Evolutionary conservation across 1,139 yeast species (phyloP).

Genomic region (Sugiyamaella castrensis): DNA sequence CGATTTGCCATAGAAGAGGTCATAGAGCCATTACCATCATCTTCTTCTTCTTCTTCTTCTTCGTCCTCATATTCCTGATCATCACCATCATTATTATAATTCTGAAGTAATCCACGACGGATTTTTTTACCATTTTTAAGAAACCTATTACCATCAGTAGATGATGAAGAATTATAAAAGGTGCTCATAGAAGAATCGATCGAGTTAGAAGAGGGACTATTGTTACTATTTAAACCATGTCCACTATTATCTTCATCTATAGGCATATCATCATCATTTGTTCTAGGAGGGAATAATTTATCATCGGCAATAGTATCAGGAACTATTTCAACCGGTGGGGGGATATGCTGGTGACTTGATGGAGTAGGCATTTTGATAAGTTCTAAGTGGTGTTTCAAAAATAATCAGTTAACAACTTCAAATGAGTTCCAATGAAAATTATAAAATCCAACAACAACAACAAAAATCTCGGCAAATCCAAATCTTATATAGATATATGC

Average conservation of each 20-base stretch:
- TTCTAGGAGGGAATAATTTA: conserved; percentile 3
- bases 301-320: conserved; percentile 11
- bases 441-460: too few relatives aligned
- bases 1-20: not conserved
- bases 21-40: not conserved
- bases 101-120: not conserved
- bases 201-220: too few relatives aligned
- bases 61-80: not conserved
- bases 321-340: conserved; percentile 2
- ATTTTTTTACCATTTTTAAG: not conserved
- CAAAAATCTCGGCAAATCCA: too few relatives aligned
- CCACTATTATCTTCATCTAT: conserved; percentile 1
- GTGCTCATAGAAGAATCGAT: too few relatives aligned
- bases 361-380: conserved; percentile 6
- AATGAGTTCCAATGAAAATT: too few relatives aligned
- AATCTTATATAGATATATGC: too few relatives aligned
- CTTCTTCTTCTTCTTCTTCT: not conserved
- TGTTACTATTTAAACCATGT: too few relatives aligned
- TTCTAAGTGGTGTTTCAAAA: too few relatives aligned
- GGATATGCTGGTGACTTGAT: not conserved
- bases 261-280: conserved; percentile 3
- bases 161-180: not conserved
- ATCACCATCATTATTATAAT: not conserved
- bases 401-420: too few relatives aligned
- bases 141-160: not conserved